Evolutionary conservation across 1,284 basidiomycete species (phyloP).

Genomic region (Cryptococcus sp.): DNA sequence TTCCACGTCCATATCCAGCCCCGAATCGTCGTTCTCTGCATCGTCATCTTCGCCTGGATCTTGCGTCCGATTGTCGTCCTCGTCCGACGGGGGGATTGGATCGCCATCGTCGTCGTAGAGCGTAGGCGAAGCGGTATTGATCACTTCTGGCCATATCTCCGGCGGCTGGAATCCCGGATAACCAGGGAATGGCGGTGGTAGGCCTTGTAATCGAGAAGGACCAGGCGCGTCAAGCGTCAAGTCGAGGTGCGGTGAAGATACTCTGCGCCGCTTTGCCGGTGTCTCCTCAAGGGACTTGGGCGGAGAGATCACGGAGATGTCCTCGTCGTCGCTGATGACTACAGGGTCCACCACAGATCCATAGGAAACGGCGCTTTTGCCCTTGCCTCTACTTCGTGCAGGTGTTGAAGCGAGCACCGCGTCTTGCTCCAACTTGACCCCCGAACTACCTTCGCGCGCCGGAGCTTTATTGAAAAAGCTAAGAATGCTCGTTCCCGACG

Average conservation of each 20-base stretch:
- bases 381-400: conserved; percentile 7
- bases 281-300: neutral
- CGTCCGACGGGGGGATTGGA: conserved; percentile 14
- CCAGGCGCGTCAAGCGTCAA: neutral
- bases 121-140: conserved; percentile 30
- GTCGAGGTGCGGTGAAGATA: neutral
- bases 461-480: conserved; percentile 32
- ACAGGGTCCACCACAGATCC: conserved; percentile 19
- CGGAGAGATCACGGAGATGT: conserved; percentile 3
- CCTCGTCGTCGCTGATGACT: conserved; percentile 23
- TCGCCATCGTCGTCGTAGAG: conserved; percentile 25
- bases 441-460: conserved; percentile 4
- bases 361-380: conserved; percentile 10
- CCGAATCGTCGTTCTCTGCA: conserved; percentile 22
- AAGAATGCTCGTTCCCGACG: conserved; percentile 14
- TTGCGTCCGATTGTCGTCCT: conserved; percentile 19
- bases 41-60: conserved; percentile 22
- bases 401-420: neutral
- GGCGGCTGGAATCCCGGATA: conserved; percentile 30
- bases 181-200: conserved; percentile 19
- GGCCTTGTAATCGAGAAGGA: neutral
- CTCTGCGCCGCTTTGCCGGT: conserved; percentile 2
- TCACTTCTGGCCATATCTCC: conserved; percentile 36
- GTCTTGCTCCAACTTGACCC: conserved; percentile 8
- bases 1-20: conserved; percentile 16